phyloP scores from a whole-genome alignment of 1,139 yeast genomes.

The Yamadazyma sp. region DNA sequence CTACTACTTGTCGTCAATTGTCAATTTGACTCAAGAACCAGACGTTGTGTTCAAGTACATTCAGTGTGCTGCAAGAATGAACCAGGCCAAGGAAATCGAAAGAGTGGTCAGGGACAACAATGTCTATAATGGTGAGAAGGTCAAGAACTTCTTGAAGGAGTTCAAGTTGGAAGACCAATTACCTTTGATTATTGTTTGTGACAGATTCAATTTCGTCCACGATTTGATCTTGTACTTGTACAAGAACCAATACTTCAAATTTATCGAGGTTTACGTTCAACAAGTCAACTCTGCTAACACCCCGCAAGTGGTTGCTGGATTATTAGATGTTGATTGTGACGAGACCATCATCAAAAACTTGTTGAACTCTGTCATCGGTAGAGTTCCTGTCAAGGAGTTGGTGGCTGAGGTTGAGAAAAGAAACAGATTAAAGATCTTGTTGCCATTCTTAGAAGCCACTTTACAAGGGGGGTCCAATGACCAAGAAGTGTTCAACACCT shows the following conservation, averaged over 20 bases:
- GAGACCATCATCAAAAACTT: constrained; percentile 81
- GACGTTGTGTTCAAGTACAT: constrained; percentile 96
- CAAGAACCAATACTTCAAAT: constrained; percentile 93
- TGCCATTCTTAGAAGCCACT: constrained; percentile 92
- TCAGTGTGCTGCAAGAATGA: constrained; percentile 88
- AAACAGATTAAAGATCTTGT: constrained; percentile 83
- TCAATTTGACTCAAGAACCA: constrained; percentile 88
- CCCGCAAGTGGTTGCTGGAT: constrained; percentile 94
- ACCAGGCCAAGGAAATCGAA: constrained; percentile 92
- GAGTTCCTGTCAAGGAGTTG: constrained; percentile 87
- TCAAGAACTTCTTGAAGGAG: constrained; percentile 93
- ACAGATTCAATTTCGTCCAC: constrained; percentile 86
- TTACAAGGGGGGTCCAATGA: constrained; percentile 87
- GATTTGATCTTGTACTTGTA: constrained; percentile 90
- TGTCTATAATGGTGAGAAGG: constrained; percentile 95
- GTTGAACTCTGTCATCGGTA: constrained; percentile 84
- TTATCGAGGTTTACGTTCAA: constrained; percentile 96
- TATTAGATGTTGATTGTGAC: constrained; percentile 96
- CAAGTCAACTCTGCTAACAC: constrained; percentile 94
- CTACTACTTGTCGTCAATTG: constrained; percentile 90
- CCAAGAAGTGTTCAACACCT: constrained; percentile 88
- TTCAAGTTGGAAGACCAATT: constrained; percentile 92
- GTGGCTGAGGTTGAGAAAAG: constrained; percentile 96
- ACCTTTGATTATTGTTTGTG: constrained; percentile 95
- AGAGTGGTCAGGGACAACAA: constrained; percentile 92